Percentiles rank a stretch among this genome's conserved stretches.
phyloP scores from a whole-genome alignment of 148 eudicot genomes.

The Vaccinium vitisidaea region DNA sequence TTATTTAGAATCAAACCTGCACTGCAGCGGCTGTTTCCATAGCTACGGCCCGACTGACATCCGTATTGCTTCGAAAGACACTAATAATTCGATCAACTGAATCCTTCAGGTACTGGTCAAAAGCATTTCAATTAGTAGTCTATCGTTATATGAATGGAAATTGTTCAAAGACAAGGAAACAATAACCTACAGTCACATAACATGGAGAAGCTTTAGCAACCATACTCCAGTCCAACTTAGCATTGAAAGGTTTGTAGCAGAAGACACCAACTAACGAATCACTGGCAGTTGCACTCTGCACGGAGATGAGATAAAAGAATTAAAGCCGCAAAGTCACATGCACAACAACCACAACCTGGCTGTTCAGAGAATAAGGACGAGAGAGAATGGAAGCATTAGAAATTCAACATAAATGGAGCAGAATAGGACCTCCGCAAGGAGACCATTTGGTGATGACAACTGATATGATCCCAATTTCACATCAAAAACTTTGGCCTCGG shows the following conservation, averaged over 20 bases:
- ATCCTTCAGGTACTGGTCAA: slow-evolving; percentile 81
- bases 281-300: slow-evolving; percentile 77
- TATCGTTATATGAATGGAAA: background rate
- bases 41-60: slow-evolving; percentile 75
- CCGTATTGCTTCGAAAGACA: slow-evolving; percentile 74
- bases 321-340: background rate
- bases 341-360: background rate
- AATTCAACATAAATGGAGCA: background rate
- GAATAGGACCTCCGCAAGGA: slow-evolving; percentile 74
- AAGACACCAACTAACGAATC: slow-evolving; percentile 81
- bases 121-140: slow-evolving; percentile 21
- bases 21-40: slow-evolving; percentile 97
- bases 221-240: slow-evolving; percentile 90
- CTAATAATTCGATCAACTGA: slow-evolving; percentile 73
- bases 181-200: slow-evolving; percentile 75
- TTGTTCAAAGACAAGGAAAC: slow-evolving; percentile 12
- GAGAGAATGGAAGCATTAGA: background rate
- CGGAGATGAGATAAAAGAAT: background rate
- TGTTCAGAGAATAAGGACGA: background rate
- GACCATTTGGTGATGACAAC: slow-evolving; percentile 84
- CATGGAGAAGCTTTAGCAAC: slow-evolving; percentile 97
- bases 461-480: slow-evolving; percentile 89
- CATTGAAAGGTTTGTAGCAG: slow-evolving; percentile 84
- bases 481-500: slow-evolving; percentile 79
- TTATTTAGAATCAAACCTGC: slow-evolving; percentile 52